phyloP scores from a whole-genome alignment of 176 grass and related monocot species.

The Elymus sibiricus region DNA sequence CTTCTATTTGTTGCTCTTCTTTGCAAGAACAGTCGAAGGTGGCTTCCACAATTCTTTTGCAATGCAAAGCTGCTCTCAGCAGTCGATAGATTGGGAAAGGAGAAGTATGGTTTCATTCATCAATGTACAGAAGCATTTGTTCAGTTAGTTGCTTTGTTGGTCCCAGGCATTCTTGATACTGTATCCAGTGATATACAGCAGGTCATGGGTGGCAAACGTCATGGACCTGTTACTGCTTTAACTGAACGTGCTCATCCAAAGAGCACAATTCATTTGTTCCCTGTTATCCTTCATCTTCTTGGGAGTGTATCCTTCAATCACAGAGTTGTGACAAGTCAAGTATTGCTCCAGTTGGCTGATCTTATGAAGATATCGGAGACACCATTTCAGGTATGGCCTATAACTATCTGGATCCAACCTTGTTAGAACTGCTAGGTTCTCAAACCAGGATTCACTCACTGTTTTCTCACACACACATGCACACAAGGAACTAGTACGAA shows the following conservation, averaged over 20 bases:
- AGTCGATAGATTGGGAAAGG: conserved; percentile 85
- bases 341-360: conserved; percentile 83
- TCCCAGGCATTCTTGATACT: conserved; percentile 81
- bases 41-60: conserved; percentile 88
- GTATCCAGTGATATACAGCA: conserved; percentile 81
- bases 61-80: conserved; percentile 77
- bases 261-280: conserved; percentile 80
- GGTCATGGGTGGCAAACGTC: conserved; percentile 80
- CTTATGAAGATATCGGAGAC: conserved; percentile 87
- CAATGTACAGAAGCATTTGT: conserved; percentile 82
- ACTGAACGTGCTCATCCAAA: conserved; percentile 69
- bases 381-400: conserved; percentile 66
- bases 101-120: conserved; percentile 80
- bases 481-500: too few relatives aligned
- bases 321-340: conserved; percentile 64
- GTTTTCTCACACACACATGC: too few relatives aligned
- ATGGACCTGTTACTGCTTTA: conserved; percentile 60
- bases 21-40: conserved; percentile 85
- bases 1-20: conserved; percentile 86
- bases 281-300: conserved; percentile 92
- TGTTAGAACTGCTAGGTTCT: too few relatives aligned
- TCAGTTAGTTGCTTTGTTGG: conserved; percentile 52
- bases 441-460: too few relatives aligned
- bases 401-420: not conserved
- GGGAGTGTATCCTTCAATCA: conserved; percentile 85